Conservation (phyloP, 2,329 filamentous ascomycete species). For the Chalaropsis ovoidea region DNA sequence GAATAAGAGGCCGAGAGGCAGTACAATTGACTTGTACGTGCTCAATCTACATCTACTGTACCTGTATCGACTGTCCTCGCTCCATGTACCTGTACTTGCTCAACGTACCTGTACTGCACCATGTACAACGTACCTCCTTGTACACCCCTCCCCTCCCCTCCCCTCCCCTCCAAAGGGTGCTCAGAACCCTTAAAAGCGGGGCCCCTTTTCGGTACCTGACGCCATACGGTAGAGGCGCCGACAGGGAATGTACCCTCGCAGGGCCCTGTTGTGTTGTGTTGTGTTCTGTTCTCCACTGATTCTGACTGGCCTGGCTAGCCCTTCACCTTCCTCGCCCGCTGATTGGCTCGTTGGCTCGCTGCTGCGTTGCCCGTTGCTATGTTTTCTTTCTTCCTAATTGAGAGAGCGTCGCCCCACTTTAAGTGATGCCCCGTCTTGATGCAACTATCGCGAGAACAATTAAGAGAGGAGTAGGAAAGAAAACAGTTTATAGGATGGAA, state of each 20-base stretch:
- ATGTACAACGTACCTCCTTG: background rate
- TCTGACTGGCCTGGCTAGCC: background rate
- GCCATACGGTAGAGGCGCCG: slow-evolving; percentile 13
- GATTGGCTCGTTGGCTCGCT: too few species aligned
- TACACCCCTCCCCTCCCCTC: background rate
- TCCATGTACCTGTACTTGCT: too few species aligned
- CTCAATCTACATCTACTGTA: too few species aligned
- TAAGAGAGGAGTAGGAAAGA: background rate
- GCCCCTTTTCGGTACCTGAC: slow-evolving; percentile 19
- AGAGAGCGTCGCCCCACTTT: slow-evolving; percentile 1
- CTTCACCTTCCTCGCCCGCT: too few species aligned
- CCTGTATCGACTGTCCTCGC: too few species aligned
- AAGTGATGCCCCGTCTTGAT: background rate
- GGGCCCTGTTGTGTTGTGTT: background rate
- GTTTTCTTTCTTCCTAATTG: slow-evolving; percentile 6
- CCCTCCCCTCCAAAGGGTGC: background rate
- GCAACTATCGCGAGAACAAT: background rate
- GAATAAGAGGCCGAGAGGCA: too few species aligned
- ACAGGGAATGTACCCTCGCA: slow-evolving; percentile 7
- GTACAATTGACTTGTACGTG: too few species aligned
- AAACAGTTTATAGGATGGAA: background rate
- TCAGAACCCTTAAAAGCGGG: background rate
- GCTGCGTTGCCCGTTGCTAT: slow-evolving; percentile 5
- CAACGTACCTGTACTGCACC: too few species aligned
- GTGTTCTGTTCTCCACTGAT: background rate